Percentiles rank a stretch among this genome's conserved stretches.
phyloP scores from a whole-genome alignment of 2,329 filamentous ascomycete genomes.

The Furcasterigmium furcatum region DNA sequence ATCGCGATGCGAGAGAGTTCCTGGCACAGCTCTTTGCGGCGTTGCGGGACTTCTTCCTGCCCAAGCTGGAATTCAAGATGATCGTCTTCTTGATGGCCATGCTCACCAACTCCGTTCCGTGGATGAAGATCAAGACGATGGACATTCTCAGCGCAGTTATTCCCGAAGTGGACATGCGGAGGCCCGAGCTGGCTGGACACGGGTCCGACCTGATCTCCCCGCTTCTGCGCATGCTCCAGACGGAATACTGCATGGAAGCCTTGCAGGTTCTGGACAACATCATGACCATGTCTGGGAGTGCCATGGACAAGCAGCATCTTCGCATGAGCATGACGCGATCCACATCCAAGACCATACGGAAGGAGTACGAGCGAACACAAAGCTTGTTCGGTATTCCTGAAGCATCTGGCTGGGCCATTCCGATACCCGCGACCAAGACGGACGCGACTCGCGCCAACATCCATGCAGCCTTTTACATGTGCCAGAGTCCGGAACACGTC shows the following conservation, averaged over 20 bases:
- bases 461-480: slow-evolving; percentile 94
- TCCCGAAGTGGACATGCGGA: slow-evolving; percentile 88
- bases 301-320: slow-evolving; percentile 90
- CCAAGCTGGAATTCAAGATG: slow-evolving; percentile 77
- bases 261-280: slow-evolving; percentile 90
- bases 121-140: slow-evolving; percentile 94
- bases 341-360: slow-evolving; percentile 79
- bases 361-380: slow-evolving; percentile 92
- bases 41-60: slow-evolving; percentile 75
- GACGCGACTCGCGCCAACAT: slow-evolving; percentile 86
- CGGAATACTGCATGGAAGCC: slow-evolving; percentile 89
- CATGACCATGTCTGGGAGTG: slow-evolving; percentile 87
- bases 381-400: slow-evolving; percentile 97
- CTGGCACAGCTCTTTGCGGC: slow-evolving; percentile 70
- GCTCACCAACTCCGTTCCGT: slow-evolving; percentile 81
- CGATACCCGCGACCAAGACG: slow-evolving; percentile 86
- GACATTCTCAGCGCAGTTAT: slow-evolving; percentile 81
- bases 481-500: slow-evolving; percentile 63
- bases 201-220: slow-evolving; percentile 95
- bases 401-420: slow-evolving; percentile 93
- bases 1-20: slow-evolving; percentile 67
- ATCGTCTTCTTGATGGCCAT: slow-evolving; percentile 88
- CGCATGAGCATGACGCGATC: slow-evolving; percentile 97
- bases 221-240: slow-evolving; percentile 82
- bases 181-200: slow-evolving; percentile 83